A percentile compares a stretch with the other conserved stretches of the same genome.
These are phyloP conservation scores for Rickenella mellea DNA, from an alignment of 768 basidiomycete species.

Conservation along the genomic window DNA sequence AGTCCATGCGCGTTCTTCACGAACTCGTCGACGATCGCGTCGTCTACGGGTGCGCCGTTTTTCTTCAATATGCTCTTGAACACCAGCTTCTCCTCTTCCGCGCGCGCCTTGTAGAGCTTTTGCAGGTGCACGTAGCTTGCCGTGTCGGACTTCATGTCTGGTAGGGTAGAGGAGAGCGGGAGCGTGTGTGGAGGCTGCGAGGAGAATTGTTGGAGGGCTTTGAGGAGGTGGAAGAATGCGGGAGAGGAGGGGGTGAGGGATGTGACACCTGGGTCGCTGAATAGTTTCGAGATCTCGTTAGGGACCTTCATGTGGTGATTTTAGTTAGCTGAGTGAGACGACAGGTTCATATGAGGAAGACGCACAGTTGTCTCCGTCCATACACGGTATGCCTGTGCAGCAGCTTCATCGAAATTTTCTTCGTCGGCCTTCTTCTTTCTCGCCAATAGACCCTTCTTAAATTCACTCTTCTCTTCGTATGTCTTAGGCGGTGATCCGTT, in stretches of 20 bases:
- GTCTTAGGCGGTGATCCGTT: slow-evolving; percentile 46
- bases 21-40: slow-evolving; percentile 55
- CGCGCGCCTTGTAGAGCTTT: slow-evolving; percentile 70
- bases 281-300: slow-evolving; percentile 52
- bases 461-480: slow-evolving; percentile 60
- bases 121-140: slow-evolving; percentile 76
- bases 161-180: slow-evolving; percentile 79
- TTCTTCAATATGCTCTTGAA: slow-evolving; percentile 34
- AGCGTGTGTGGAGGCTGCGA: slow-evolving; percentile 50
- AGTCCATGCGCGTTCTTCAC: slow-evolving; percentile 76
- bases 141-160: slow-evolving; percentile 95
- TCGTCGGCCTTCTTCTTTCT: slow-evolving; percentile 76
- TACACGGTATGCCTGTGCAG: slow-evolving; percentile 75
- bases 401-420: slow-evolving; percentile 96
- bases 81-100: slow-evolving; percentile 56
- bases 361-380: slow-evolving; percentile 50
- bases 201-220: slow-evolving; percentile 59
- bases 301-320: slow-evolving; percentile 39
- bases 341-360: not conserved
- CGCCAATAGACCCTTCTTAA: slow-evolving; percentile 56
- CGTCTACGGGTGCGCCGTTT: slow-evolving; percentile 31
- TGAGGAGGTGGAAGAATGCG: slow-evolving; percentile 73
- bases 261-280: slow-evolving; percentile 48
- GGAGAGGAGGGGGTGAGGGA: slow-evolving; percentile 36
- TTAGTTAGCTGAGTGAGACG: not conserved